phyloP scores from a whole-genome alignment of 257 asterid species.

The Solanum tarijense region DNA sequence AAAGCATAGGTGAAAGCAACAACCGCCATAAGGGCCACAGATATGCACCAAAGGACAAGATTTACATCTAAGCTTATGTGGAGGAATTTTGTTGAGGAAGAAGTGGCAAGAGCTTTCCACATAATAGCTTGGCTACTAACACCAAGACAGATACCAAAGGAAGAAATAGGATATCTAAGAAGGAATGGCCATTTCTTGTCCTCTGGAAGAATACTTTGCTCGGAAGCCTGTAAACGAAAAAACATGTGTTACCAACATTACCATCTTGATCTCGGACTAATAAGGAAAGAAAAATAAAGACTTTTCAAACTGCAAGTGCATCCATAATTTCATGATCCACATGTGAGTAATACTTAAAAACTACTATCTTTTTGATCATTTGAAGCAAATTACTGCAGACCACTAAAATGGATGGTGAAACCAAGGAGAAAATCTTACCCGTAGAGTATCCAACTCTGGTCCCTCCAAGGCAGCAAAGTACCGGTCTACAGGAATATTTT shows the following conservation, averaged over 20 bases:
- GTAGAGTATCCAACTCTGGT: constrained; percentile 68
- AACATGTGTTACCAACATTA: neutral
- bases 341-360: neutral
- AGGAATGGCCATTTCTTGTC: constrained; percentile 86
- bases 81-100: constrained; percentile 55
- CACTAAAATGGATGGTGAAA: neutral
- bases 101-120: constrained; percentile 69
- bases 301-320: neutral
- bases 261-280: neutral
- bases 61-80: constrained; percentile 36
- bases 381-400: neutral
- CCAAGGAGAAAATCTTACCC: constrained; percentile 23
- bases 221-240: constrained; percentile 37
- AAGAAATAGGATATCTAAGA: constrained; percentile 61
- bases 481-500: constrained; percentile 36
- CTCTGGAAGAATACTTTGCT: constrained; percentile 57
- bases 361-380: neutral
- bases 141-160: constrained; percentile 83
- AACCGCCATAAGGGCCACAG: constrained; percentile 30
- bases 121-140: constrained; percentile 84
- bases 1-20: constrained; percentile 34
- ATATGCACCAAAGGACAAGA: constrained; percentile 51
- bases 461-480: constrained; percentile 87
- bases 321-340: neutral
- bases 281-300: neutral